These are phyloP conservation scores for Paramecium sexaurelia DNA, from an alignment of 73 alveolate species.

Conservation along the genomic window DNA sequence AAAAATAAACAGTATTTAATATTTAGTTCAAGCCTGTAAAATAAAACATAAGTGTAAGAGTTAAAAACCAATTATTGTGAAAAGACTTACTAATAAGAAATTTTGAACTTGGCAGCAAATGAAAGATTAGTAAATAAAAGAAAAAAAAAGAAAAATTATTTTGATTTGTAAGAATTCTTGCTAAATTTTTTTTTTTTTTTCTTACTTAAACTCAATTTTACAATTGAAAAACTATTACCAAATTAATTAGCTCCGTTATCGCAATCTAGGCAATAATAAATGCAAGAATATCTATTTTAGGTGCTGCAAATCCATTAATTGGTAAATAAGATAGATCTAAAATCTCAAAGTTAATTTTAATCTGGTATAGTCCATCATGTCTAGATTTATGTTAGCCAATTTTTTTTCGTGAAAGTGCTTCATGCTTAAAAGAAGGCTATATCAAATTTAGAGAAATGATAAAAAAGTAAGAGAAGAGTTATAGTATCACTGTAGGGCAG, in stretches of 20 bases:
- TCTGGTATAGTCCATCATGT: slow-evolving; percentile 99
- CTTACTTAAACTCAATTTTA: too few species aligned
- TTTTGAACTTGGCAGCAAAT: not conserved
- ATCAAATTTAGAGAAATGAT: slow-evolving; percentile 89
- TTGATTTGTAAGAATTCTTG: slow-evolving; percentile 6
- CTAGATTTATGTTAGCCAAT: slow-evolving; percentile 96
- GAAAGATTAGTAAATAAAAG: slow-evolving; percentile 36
- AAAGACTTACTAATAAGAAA: not conserved
- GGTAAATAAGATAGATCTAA: slow-evolving; percentile 97
- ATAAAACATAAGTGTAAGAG: too few species aligned
- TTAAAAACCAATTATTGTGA: not conserved
- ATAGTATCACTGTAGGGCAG: slow-evolving; percentile 98
- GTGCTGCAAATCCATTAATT: slow-evolving; percentile 98
- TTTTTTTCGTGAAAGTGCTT: slow-evolving; percentile 93
- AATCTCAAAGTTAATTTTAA: slow-evolving; percentile 93
- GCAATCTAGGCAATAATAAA: slow-evolving; percentile 87
- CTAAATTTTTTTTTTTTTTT: too few species aligned
- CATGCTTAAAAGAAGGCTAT: slow-evolving; percentile 85
- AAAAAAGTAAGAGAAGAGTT: slow-evolving; percentile 82
- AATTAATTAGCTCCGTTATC: too few species aligned
- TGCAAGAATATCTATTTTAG: slow-evolving; percentile 98
- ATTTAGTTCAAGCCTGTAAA: too few species aligned
- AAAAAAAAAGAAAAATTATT: not conserved
- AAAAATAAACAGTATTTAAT: too few species aligned
- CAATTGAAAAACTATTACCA: too few species aligned